Evolutionary conservation across 2,329 filamentous ascomycete species (phyloP).

Genomic region (Cordyceps tenuipes): DNA sequence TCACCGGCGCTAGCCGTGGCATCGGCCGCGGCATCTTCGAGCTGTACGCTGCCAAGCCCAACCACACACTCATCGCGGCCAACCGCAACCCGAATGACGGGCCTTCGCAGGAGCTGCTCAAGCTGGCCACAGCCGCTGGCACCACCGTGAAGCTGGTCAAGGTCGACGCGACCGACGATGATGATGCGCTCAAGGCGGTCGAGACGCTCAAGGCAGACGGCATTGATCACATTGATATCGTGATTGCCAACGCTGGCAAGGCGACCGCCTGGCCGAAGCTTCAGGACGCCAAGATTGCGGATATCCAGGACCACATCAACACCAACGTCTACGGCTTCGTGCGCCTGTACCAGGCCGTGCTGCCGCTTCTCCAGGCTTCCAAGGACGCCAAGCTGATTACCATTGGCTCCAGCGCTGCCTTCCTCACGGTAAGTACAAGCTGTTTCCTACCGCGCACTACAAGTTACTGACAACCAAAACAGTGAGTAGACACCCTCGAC

Average conservation of each 20-base stretch:
- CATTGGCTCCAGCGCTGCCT: constrained; percentile 26
- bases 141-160: constrained; percentile 33
- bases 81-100: constrained; percentile 25
- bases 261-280: constrained; percentile 24
- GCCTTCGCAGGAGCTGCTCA: constrained; percentile 22
- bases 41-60: constrained; percentile 39
- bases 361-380: constrained; percentile 28
- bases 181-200: constrained; percentile 26
- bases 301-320: constrained; percentile 29
- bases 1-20: constrained; percentile 32
- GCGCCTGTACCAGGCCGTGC: constrained; percentile 35
- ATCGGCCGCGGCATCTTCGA: constrained; percentile 27
- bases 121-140: constrained; percentile 27
- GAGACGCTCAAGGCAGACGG: constrained; percentile 23
- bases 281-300: constrained; percentile 22
- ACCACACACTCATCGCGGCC: constrained; percentile 41
- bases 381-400: constrained; percentile 28
- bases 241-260: constrained; percentile 46
- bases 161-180: constrained; percentile 29
- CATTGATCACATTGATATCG: constrained; percentile 37
- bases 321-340: constrained; percentile 36
- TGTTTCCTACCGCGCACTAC: accelerated
- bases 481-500: neutral
- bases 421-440: neutral
- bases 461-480: neutral